Conservation (phyloP, 1,284 basidiomycete genomes). For the Cutaneotrichosporon cavernicola region DNA sequence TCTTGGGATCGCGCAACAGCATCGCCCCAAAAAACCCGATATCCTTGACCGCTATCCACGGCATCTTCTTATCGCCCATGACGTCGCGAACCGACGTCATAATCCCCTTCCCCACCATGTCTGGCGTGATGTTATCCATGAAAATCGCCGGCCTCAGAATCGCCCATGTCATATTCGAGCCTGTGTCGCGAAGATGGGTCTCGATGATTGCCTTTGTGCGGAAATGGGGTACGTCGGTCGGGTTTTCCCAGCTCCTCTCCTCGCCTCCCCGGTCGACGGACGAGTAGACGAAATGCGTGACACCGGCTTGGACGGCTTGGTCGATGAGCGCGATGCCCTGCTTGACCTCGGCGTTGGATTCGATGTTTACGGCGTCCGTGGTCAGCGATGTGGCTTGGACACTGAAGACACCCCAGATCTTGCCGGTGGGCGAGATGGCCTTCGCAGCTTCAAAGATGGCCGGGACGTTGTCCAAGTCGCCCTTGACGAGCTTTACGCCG, state of each 20-base stretch:
- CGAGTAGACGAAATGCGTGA: constrained; percentile 54
- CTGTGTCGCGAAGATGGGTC: constrained; percentile 17
- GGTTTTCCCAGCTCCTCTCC: constrained; percentile 21
- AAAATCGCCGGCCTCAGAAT: constrained; percentile 26
- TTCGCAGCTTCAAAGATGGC: constrained; percentile 24
- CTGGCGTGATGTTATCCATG: constrained; percentile 23
- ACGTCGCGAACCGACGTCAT: constrained; percentile 24
- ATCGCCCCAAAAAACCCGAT: constrained; percentile 31
- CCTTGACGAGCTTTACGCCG: constrained; percentile 31
- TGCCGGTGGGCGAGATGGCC: constrained; percentile 13
- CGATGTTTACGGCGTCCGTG: constrained; percentile 5
- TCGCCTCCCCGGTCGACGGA: constrained; percentile 37
- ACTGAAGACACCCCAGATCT: constrained; percentile 35
- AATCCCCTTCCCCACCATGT: constrained; percentile 27
- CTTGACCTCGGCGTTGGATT: constrained; percentile 14
- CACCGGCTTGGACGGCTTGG: constrained; percentile 48
- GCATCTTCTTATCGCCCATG: constrained; percentile 27
- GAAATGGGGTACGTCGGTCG: constrained; percentile 25
- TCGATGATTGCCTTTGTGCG: constrained; percentile 23
- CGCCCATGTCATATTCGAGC: constrained; percentile 11
- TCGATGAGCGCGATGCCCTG: constrained; percentile 47
- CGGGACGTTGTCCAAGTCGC: constrained; percentile 22
- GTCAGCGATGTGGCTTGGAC: constrained; percentile 21
- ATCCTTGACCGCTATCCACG: constrained; percentile 28
- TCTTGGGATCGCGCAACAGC: constrained; percentile 20